Evolutionary conservation across 1,284 basidiomycete species (phyloP), one percentile per base, ranked within the genome.

Genomic region (Cryptococcus sp.): DNA sequence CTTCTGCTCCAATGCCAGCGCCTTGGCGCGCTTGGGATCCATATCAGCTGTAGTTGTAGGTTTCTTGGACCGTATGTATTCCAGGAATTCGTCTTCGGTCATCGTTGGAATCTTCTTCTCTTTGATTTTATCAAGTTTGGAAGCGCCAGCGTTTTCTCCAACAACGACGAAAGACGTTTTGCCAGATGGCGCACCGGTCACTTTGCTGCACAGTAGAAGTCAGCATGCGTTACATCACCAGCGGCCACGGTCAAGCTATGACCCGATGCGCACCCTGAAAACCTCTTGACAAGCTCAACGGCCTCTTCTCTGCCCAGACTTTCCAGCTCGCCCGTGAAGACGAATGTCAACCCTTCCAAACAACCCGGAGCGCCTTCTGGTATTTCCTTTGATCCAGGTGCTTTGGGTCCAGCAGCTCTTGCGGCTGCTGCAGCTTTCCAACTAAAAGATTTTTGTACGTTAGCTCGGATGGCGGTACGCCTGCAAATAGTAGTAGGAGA

Each of bases 281-380:
- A 94, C 5, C 93, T 89, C 77, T 98, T 98, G 0, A 89, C 94
- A 2, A 97, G 79, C 64, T 95, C 91, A 40, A 83, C 73, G 0
- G 91, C 89, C 68, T 97, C 93, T 6, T 98, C 93, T 37, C 95
- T 85, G 2, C 89, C 87, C 57, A 99, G 86, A 56, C 88, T 89
- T 46, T 84, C 85, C 47, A 99, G 80, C 70, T 99, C 94, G 13
- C 95, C 96, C 0, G 93, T 96, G 66, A 99, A 99, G 23, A 99
- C 96, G 66, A 99, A 89, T 0, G 92, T 85, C 23, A 99, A 81
- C 0, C 94, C 94, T 0, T 87, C 84, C 2, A 99, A 82, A 73
- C 90, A 93, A 68, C 94, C 87, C 0, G 87, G 86, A 50, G 84
- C 72, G 63, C 86, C 84, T 25, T 89, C 83, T 0, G 95, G 96